These are phyloP conservation scores for Suillus sp. DNA, from an alignment of 768 basidiomycete genomes.

Conservation along the genomic window DNA sequence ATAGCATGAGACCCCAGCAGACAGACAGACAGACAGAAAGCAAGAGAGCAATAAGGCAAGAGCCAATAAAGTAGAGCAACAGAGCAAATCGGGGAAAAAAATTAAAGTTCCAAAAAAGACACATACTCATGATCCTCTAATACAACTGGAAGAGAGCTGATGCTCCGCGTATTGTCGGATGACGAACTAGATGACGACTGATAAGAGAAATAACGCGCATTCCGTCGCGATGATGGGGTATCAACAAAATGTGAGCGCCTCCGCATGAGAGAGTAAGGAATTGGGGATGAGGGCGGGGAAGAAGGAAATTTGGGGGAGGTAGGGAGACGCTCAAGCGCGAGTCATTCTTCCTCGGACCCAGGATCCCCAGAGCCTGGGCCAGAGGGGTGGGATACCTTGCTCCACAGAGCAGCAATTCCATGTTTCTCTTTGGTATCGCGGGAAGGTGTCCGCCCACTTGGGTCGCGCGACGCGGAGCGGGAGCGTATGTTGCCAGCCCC, in stretches of 20 bases:
- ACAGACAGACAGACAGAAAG: background rate
- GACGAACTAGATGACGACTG: slow-evolving; percentile 3
- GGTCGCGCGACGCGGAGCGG: slow-evolving; percentile 38
- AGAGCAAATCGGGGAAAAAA: background rate
- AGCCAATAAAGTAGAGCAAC: background rate
- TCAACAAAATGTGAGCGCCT: background rate
- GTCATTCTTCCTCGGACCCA: background rate
- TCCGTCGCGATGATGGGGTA: background rate
- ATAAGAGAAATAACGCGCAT: slow-evolving; percentile 5
- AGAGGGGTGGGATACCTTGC: slow-evolving; percentile 30
- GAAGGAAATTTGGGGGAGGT: background rate
- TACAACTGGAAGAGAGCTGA: slow-evolving; percentile 11
- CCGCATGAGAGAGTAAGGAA: slow-evolving; percentile 6
- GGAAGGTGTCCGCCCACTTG: slow-evolving; percentile 24
- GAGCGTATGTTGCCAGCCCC: slow-evolving; percentile 62
- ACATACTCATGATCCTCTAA: slow-evolving; percentile 17
- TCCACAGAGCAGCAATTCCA: slow-evolving; percentile 32
- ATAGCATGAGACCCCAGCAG: background rate
- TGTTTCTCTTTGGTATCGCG: slow-evolving; percentile 28
- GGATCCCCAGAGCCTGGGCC: background rate
- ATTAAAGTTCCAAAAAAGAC: slow-evolving; percentile 13
- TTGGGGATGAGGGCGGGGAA: background rate
- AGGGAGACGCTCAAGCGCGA: slow-evolving; percentile 5
- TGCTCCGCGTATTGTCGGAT: background rate
- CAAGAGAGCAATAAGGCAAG: background rate